Evolutionary conservation across 192 early-diverging fungal species (phyloP), one percentile per base, ranked within the genome.

Genomic region (Mortierella alpina): DNA sequence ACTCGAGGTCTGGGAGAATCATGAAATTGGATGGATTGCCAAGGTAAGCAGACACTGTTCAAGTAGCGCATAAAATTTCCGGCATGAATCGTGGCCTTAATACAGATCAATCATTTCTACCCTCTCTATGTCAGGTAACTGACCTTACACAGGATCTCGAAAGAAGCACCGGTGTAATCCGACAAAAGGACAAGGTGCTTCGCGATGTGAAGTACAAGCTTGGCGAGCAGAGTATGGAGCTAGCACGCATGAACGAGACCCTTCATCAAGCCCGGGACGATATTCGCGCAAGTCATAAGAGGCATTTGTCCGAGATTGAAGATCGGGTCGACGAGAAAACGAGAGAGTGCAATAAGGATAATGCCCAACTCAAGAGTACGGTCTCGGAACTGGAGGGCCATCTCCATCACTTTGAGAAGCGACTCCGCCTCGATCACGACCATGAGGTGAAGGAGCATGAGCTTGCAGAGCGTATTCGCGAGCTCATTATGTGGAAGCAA

Each of bases 231-330:
- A 44, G 66, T 20, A 6, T 39, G 2, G 75, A 78, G 48, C 55
- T 78, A 31, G 68, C 63, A n/a, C 75, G 75, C 39, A 48, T 78
- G 12, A 78, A 78, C 44, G 68, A 70, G 10, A 68, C 55, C 9
- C 2, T 78, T 45, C 58, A 62, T 42, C 2, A 22, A n/a, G 57
- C 68, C 5, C 68, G 75, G 15, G 10, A 23, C 3, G 68, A 71
- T 22, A 63, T 78, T 42, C 31, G 14, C 12, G 22, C n/a, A 5
- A 51, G 71, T 17, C 75, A 63, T 9, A 70, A 78, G 46, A 22
- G 68, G 0, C 53, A 63, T 5, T 58, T 63, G 41, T 66, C 62
- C 9, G 75, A 78, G 22, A 78, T 65, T 15, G 75, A 78, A 22
- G 68, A 59, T 6, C 23, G 40, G 18, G 55, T 68, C 18, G 12